Conservation (phyloP, 768 basidiomycete species). For the Rubroboletus satanas region DNA sequence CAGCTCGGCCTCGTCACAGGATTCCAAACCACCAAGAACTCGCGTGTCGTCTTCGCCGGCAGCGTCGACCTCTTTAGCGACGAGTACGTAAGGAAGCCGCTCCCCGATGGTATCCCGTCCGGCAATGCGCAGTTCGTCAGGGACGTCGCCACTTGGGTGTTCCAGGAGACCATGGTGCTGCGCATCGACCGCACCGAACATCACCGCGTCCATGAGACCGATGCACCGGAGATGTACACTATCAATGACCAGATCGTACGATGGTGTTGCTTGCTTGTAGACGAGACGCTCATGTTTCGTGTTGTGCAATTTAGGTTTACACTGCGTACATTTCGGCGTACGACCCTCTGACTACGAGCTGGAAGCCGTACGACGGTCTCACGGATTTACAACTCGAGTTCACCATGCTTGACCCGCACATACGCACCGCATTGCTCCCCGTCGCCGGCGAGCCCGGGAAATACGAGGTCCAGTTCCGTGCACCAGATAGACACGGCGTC, state of each 20-base stretch:
- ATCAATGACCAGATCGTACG: slow-evolving; percentile 81
- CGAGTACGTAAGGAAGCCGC: slow-evolving; percentile 59
- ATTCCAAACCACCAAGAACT: slow-evolving; percentile 80
- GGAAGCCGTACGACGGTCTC: slow-evolving; percentile 70
- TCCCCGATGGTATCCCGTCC: slow-evolving; percentile 55
- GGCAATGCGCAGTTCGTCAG: slow-evolving; percentile 73
- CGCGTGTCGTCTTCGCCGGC: slow-evolving; percentile 77
- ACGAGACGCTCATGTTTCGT: neutral
- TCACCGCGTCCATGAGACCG: slow-evolving; percentile 60
- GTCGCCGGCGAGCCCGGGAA: slow-evolving; percentile 54
- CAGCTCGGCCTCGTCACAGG: slow-evolving; percentile 77
- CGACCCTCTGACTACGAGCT: slow-evolving; percentile 49
- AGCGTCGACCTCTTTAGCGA: slow-evolving; percentile 79
- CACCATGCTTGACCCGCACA: slow-evolving; percentile 97
- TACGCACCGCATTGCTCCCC: slow-evolving; percentile 73
- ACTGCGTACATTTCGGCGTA: slow-evolving; percentile 69
- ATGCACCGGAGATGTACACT: slow-evolving; percentile 70
- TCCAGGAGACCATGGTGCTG: slow-evolving; percentile 81
- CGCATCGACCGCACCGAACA: slow-evolving; percentile 75
- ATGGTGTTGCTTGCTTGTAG: neutral
- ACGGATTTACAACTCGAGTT: slow-evolving; percentile 90
- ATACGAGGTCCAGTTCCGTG: slow-evolving; percentile 82
- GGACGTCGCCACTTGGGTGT: slow-evolving; percentile 84
- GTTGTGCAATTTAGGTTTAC: slow-evolving; percentile 52
- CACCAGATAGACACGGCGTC: slow-evolving; percentile 94